Conservation (phyloP, 768 basidiomycete genomes). For the Russula brevipes region DNA sequence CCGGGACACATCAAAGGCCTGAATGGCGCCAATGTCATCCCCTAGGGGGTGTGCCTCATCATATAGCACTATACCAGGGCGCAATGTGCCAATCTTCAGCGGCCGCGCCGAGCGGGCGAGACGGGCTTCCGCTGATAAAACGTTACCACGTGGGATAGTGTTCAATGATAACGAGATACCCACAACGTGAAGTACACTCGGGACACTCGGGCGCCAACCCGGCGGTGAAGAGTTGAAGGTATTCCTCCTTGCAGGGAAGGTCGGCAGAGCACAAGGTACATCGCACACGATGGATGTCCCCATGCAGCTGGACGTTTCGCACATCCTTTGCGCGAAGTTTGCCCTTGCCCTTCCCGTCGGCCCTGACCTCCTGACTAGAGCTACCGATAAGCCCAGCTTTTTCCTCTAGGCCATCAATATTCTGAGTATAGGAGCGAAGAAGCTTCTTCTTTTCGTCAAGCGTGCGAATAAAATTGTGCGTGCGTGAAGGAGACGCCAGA, state of each 20-base stretch:
- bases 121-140: conserved; percentile 59
- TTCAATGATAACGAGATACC: conserved; percentile 33
- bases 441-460: conserved; percentile 82
- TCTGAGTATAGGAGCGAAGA: conserved; percentile 91
- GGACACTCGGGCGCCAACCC: conserved; percentile 83
- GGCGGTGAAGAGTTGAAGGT: conserved; percentile 56
- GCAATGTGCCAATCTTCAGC: conserved; percentile 74
- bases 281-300: conserved; percentile 86
- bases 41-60: conserved; percentile 90
- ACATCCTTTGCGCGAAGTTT: conserved; percentile 68
- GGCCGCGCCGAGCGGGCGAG: conserved; percentile 78
- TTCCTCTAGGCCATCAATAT: conserved; percentile 93
- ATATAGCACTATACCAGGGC: conserved; percentile 92
- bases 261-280: conserved; percentile 82
- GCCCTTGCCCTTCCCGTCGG: conserved; percentile 58
- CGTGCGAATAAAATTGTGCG: conserved; percentile 83
- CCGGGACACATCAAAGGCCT: conserved; percentile 65
- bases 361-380: conserved; percentile 48
- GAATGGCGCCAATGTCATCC: conserved; percentile 84
- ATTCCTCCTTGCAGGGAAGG: conserved; percentile 59
- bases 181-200: conserved; percentile 77
- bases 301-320: conserved; percentile 89
- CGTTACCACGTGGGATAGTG: conserved; percentile 13
- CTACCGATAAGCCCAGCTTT: conserved; percentile 68
- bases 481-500: conserved; percentile 71